phyloP scores from a whole-genome alignment of 768 basidiomycete species.

The Tephrocybe rancida region DNA sequence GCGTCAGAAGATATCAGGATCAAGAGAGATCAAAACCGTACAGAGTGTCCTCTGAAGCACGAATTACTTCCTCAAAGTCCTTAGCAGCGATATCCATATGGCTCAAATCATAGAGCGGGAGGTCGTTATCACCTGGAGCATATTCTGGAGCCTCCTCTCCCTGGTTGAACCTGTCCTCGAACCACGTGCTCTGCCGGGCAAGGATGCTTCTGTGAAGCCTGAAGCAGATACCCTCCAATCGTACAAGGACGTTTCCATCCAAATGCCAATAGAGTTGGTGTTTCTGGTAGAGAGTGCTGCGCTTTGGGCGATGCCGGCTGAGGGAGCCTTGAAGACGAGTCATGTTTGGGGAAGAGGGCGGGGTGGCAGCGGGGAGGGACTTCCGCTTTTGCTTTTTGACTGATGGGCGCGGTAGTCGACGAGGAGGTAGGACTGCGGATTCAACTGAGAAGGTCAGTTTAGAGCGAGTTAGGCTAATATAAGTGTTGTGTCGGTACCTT shows the following conservation, averaged over 20 bases:
- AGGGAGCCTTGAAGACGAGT: not conserved
- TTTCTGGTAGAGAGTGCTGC: constrained; percentile 1
- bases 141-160: constrained; percentile 7
- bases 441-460: too few species aligned
- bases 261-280: constrained; percentile 16
- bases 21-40: constrained; percentile 18
- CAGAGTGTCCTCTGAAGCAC: constrained; percentile 33
- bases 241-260: constrained; percentile 18
- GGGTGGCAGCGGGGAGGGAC: not conserved
- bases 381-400: constrained; percentile 3
- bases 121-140: not conserved
- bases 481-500: not conserved
- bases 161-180: constrained; percentile 12
- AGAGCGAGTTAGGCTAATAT: too few species aligned
- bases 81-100: constrained; percentile 12
- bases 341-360: not conserved
- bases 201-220: constrained; percentile 22
- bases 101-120: constrained; percentile 8
- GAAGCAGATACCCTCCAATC: constrained; percentile 11
- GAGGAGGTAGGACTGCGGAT: too few species aligned
- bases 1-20: not conserved
- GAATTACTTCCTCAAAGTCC: constrained; percentile 35
- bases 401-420: too few species aligned
- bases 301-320: not conserved
- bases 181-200: constrained; percentile 15